Percentiles rank a stretch among this genome's conserved stretches.
phyloP scores from a whole-genome alignment of 2,329 filamentous ascomycete species.

The Penicillium olsonii region DNA sequence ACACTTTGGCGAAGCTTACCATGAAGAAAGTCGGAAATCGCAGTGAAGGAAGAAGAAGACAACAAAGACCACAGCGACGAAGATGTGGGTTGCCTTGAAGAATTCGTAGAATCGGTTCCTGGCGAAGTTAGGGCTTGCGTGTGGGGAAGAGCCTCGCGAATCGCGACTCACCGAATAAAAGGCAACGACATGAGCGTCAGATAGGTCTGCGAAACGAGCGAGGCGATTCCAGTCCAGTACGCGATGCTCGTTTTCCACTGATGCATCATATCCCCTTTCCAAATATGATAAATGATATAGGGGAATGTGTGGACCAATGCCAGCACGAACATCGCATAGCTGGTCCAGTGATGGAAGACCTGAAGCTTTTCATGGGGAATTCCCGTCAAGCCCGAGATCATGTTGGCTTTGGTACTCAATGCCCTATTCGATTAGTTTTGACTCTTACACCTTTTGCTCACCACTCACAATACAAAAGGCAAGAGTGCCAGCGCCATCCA shows the following conservation, averaged over 20 bases:
- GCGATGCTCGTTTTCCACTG: constrained; percentile 49
- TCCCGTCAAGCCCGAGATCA: constrained; percentile 56
- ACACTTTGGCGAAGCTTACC: constrained; percentile 34
- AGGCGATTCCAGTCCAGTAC: constrained; percentile 60
- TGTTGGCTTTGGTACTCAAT: constrained; percentile 57
- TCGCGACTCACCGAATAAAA: constrained; percentile 48
- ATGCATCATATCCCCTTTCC: constrained; percentile 51
- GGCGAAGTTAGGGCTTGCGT: not conserved
- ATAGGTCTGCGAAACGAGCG: constrained; percentile 56
- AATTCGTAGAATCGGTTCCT: constrained; percentile 59
- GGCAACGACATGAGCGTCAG: constrained; percentile 58
- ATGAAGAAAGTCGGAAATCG: constrained; percentile 55
- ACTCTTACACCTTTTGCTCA: not conserved
- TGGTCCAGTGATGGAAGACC: constrained; percentile 55
- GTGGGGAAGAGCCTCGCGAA: constrained; percentile 3
- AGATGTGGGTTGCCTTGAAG: constrained; percentile 59
- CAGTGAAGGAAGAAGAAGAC: constrained; percentile 63
- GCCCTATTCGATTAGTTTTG: constrained; percentile 31
- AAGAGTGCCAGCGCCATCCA: constrained; percentile 56
- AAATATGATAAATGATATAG: constrained; percentile 56
- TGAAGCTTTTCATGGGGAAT: constrained; percentile 60
- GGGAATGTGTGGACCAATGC: constrained; percentile 62
- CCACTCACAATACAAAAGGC: constrained; percentile 51
- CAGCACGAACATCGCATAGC: constrained; percentile 59
- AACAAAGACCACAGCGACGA: constrained; percentile 55